Evolutionary conservation across 345 rosid genomes (phyloP), one percentile per base, ranked within the genome.

Genomic region (Moricandia arvensis): DNA sequence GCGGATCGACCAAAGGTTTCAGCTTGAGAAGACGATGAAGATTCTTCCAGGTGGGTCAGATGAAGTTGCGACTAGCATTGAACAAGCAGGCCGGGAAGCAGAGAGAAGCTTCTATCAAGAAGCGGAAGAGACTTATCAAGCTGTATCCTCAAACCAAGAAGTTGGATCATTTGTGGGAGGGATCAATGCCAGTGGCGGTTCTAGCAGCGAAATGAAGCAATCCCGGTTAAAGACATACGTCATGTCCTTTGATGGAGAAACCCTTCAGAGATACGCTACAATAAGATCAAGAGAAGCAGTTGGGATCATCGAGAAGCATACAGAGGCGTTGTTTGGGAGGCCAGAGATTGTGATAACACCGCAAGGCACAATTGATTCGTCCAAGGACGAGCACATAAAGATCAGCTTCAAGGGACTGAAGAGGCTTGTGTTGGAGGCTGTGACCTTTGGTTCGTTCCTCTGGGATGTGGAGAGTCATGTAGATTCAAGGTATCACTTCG

Each of bases 401-500:
- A n/a, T 93, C 71, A 95, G 96, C 81, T 90, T 90, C 66, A 87
- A 85, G 57, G 91, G 96, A 55, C 78, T 95, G 85, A 86, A 84
- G 82, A 89, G 91, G 80, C 94, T 95, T 55, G 94, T 93, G 72
- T 72, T 95, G 84, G 99, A 95, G 86, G 99, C 99, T 4, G 94
- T 95, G 51, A 89, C 98, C 4, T 95, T 95, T 71, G 99, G n/a
- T n/a, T n/a, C n/a, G n/a, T n/a, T n/a, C n/a, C n/a, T n/a, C n/a
- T n/a, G n/a, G n/a, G n/a, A n/a, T 97, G 97, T 88, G 16, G 99
- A 95, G 86, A 93, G 90, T 82, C 85, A 83, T 62, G 97, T 95
- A 35, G 98, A 95, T 68, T 89, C 97, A 3, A 90, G 98, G 90
- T 95, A 92, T 82, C 97, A 85, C 85, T 92, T 95, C 51, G 96